Conservation (phyloP, 164 flowering plant species). For the Tetrastigma voinierianum region DNA sequence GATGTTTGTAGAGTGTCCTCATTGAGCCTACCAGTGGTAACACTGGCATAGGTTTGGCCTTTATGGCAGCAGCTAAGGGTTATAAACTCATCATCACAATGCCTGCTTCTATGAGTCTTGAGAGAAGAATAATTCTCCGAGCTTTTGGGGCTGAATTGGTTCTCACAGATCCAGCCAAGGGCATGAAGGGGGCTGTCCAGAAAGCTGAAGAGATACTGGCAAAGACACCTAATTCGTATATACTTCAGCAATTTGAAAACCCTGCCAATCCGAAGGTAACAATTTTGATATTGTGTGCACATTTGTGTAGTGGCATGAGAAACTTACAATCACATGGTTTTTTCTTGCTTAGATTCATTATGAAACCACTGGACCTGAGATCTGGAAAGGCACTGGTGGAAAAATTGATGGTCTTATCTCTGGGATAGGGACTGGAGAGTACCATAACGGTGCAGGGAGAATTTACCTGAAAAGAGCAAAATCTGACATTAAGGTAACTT, state of each 20-base stretch:
- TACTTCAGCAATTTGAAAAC: slow-evolving; percentile 60
- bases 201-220: slow-evolving; percentile 51
- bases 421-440: slow-evolving; percentile 63
- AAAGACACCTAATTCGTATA: slow-evolving; percentile 45
- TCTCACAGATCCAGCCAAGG: slow-evolving; percentile 50
- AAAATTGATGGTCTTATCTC: slow-evolving; percentile 52
- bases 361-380: slow-evolving; percentile 68
- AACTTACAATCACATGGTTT: neutral
- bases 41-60: slow-evolving; percentile 64
- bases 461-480: slow-evolving; percentile 53
- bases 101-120: slow-evolving; percentile 54
- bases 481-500: slow-evolving; percentile 42
- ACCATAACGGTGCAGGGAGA: slow-evolving; percentile 48
- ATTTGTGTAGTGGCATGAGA: neutral
- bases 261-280: slow-evolving; percentile 58
- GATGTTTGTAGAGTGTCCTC: slow-evolving; percentile 38
- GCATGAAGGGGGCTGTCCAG: slow-evolving; percentile 48
- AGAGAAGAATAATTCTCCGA: slow-evolving; percentile 47
- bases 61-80: slow-evolving; percentile 60
- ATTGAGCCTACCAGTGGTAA: slow-evolving; percentile 59
- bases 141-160: slow-evolving; percentile 64
- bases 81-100: slow-evolving; percentile 51
- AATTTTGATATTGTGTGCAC: neutral
- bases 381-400: slow-evolving; percentile 50
- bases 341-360: slow-evolving; percentile 43